Percentiles rank a stretch among this genome's conserved stretches.
These are phyloP conservation scores for Lipomyces yamadae DNA, from an alignment of 805 yeast species.

Conservation along the genomic window DNA sequence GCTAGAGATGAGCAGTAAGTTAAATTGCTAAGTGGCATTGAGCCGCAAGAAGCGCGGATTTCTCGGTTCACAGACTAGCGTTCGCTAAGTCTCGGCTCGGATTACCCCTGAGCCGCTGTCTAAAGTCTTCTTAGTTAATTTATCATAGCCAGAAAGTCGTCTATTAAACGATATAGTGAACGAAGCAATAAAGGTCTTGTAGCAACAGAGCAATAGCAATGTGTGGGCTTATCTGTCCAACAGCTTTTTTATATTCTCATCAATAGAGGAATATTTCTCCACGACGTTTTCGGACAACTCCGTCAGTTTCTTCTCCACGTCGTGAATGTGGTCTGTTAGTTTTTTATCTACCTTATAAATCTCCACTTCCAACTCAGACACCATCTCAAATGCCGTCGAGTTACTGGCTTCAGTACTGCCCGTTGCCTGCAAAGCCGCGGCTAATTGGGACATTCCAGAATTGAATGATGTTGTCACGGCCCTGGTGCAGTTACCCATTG, in stretches of 20 bases:
- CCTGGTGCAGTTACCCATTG: neutral
- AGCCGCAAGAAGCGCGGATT: too few species aligned
- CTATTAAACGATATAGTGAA: neutral
- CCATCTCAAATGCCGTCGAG: neutral
- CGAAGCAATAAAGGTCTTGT: neutral
- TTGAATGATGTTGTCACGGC: neutral
- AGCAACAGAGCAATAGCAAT: too few species aligned
- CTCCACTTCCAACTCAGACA: neutral
- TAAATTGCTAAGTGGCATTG: too few species aligned
- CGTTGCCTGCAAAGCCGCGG: neutral
- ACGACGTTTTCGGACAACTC: neutral
- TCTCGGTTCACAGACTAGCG: too few species aligned
- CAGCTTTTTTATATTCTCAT: neutral
- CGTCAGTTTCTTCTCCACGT: neutral
- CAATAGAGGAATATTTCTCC: neutral
- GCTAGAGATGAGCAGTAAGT: neutral
- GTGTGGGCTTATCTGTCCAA: neutral
- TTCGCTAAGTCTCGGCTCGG: too few species aligned
- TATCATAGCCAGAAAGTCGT: neutral
- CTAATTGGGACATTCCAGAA: neutral
- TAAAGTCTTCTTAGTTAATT: too few species aligned
- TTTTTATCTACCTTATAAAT: neutral
- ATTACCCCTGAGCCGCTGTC: too few species aligned
- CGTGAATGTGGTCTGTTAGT: neutral
- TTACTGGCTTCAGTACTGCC: neutral